Evolutionary conservation across 164 flowering plant species (phyloP), one percentile per base, ranked within the genome.

Genomic region (Stephania cephalantha): DNA sequence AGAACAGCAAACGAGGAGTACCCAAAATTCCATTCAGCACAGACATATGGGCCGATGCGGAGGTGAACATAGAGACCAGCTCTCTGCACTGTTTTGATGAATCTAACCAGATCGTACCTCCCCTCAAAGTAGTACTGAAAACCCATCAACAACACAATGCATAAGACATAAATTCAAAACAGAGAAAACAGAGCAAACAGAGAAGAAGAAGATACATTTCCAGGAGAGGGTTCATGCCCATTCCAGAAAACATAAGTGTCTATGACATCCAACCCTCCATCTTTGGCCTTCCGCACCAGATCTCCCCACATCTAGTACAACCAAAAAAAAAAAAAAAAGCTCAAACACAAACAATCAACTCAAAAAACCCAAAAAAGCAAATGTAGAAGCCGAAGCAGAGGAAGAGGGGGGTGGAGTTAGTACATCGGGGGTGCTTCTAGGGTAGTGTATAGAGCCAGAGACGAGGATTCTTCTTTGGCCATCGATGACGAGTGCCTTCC

Each of bases 11-110:
- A 46, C 45, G 50, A 13, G 13, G 46, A 46, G 46, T 86, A 94
- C 98, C 98, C 98, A 76, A 86, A 93, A 73, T 90, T 91, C 98
- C 98, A 95, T 64, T 95, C 97, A 35, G 91, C 94, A 79, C 97
- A 92, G 71, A 88, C 85, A 81, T 92, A 95, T 58, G 98, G 98
- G 11, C 98, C 98, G 79, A 95, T 87, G 7, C 98, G 88, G 5
- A 95, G 85, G 85, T 85, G 82, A 70, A 74, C 94, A 78, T 87
- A 93, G 9, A 95, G 89, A 22, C 97, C 98, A 46, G 79, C 85
- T 71, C 81, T 79, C 78, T 90, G 90, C 46, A 86, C 85, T 12
- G 89, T 84, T 83, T 89, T 89, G 10, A 94, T 78, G 79, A 94
- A 94, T 75, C 86, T 68, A 12, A 92, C 89, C 73, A 94, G 80